These are phyloP conservation scores for Pyrrhoderma noxium DNA, from an alignment of 1,284 basidiomycete species.

Conservation along the genomic window DNA sequence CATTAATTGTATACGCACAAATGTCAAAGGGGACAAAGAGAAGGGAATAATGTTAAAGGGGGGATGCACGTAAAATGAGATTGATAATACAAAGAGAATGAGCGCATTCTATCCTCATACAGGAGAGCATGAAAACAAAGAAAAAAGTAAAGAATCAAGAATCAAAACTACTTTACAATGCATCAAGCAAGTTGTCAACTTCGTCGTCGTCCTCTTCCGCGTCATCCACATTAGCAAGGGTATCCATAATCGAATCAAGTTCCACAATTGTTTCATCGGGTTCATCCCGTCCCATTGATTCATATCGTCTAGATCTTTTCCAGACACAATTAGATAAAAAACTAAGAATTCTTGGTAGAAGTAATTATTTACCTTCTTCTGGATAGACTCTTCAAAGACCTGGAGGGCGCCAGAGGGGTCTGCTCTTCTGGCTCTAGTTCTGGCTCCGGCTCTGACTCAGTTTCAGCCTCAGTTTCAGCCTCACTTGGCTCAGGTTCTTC, in stretches of 20 bases:
- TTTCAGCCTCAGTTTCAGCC: conserved; percentile 24
- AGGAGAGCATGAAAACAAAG: too few species aligned
- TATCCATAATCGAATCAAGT: conserved; percentile 22
- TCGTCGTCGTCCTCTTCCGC: conserved; percentile 23
- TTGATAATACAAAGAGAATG: too few species aligned
- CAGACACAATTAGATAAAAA: not conserved
- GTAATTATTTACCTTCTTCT: not conserved
- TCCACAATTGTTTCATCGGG: conserved; percentile 6
- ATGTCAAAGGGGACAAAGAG: too few species aligned
- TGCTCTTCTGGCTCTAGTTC: not conserved
- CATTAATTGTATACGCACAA: too few species aligned
- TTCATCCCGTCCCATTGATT: conserved; percentile 1
- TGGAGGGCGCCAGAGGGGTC: not conserved
- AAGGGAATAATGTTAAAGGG: too few species aligned
- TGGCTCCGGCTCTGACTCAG: conserved; percentile 25
- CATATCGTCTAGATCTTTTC: not conserved
- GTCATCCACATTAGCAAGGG: conserved; percentile 7
- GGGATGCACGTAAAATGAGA: too few species aligned
- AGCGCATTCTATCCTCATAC: too few species aligned
- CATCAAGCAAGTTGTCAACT: conserved; percentile 13
- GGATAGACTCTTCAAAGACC: not conserved
- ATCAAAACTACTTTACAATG: too few species aligned
- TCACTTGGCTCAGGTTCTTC: conserved; percentile 21
- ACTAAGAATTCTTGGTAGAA: not conserved
- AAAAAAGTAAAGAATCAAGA: too few species aligned